Evolutionary conservation across 2,329 filamentous ascomycete genomes (phyloP).

Genomic region (Aspergillus floridensis): DNA sequence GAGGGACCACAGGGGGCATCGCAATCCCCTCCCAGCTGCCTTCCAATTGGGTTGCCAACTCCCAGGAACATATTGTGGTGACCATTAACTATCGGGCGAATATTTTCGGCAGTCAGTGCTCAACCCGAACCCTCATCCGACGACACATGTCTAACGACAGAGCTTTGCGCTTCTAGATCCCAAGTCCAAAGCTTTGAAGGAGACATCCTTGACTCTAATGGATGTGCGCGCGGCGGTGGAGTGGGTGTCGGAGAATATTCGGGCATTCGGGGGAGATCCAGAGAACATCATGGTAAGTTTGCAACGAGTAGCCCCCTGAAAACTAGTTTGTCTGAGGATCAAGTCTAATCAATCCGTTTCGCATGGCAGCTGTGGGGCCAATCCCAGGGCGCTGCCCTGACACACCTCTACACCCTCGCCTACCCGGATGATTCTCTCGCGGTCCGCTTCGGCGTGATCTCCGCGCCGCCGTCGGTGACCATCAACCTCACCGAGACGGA

Average conservation of each 20-base stretch:
- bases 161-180: conserved; percentile 3
- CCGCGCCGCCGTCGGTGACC: conserved; percentile 19
- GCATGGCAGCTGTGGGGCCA: conserved; percentile 21
- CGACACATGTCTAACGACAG: neutral
- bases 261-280: conserved; percentile 35
- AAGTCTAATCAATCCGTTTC: neutral
- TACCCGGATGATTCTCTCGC: conserved; percentile 19
- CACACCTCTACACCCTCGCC: conserved; percentile 25
- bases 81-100: conserved; percentile 33
- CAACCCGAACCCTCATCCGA: too few species aligned
- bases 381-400: conserved; percentile 23
- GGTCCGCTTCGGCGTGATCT: conserved; percentile 18
- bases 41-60: conserved; percentile 38
- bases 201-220: conserved; percentile 10
- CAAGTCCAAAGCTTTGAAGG: conserved; percentile 8
- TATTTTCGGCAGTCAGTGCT: conserved; percentile 20
- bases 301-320: too few species aligned
- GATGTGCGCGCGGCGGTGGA: conserved; percentile 25
- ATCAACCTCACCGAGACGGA: neutral
- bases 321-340: too few species aligned
- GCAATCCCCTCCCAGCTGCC: conserved; percentile 30
- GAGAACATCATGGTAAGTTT: conserved; percentile 16
- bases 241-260: conserved; percentile 35
- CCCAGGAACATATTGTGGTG: conserved; percentile 43
- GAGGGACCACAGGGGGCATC: conserved; percentile 29